Conservation (phyloP, 1,139 yeast genomes). For the Taphrina betulina region DNA sequence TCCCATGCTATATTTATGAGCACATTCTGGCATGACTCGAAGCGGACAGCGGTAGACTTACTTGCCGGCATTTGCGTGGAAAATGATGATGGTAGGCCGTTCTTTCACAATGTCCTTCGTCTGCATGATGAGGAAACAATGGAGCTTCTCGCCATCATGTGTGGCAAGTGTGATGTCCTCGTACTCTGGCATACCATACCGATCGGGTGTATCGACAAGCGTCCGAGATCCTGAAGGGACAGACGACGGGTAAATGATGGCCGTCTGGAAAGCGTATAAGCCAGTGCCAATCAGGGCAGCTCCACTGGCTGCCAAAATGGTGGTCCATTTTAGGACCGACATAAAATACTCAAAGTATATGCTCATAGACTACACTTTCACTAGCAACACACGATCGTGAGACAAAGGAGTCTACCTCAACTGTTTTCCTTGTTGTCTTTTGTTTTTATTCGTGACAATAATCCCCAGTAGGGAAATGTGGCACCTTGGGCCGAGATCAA, state of each 20-base stretch:
- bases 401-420: no score
- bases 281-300: slow-evolving; percentile 10
- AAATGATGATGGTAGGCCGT: slow-evolving; percentile 63
- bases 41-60: no score
- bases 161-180: slow-evolving; percentile 64
- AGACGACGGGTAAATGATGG: slow-evolving; percentile 76
- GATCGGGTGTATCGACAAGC: slow-evolving; percentile 74
- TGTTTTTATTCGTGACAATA: no score
- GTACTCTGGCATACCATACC: slow-evolving; percentile 61
- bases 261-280: slow-evolving; percentile 51
- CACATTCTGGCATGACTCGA: no score
- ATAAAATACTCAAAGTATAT: neutral
- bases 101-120: slow-evolving; percentile 44
- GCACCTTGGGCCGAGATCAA: no score
- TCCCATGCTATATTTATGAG: no score
- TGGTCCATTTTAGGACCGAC: slow-evolving; percentile 13
- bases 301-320: neutral
- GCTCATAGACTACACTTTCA: neutral
- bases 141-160: slow-evolving; percentile 60
- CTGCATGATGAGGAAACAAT: slow-evolving; percentile 39
- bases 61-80: slow-evolving; percentile 97
- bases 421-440: no score
- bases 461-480: no score
- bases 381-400: no score
- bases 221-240: slow-evolving; percentile 71